Conservation (phyloP, 352 stramenopile species). For the Thraustochytrium sp. region DNA sequence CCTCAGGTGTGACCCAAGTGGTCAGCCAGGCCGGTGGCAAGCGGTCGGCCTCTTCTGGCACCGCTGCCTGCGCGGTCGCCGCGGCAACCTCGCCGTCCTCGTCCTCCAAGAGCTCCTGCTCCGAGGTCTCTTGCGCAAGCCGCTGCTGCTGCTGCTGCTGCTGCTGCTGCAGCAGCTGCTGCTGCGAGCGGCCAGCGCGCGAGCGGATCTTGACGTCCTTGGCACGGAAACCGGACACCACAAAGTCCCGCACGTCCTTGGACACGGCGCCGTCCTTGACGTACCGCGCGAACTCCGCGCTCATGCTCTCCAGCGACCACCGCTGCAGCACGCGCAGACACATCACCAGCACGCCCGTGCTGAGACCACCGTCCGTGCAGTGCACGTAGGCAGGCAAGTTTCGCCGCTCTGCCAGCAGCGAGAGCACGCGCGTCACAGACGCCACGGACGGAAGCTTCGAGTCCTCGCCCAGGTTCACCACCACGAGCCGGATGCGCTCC, state of each 20-base stretch:
- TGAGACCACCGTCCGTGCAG: background rate
- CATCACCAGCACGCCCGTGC: background rate
- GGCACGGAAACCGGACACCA: background rate
- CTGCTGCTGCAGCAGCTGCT: no score
- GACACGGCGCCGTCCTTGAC: conserved; percentile 23
- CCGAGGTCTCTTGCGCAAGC: no score
- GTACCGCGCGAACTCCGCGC: background rate
- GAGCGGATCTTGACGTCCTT: no score
- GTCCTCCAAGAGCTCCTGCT: no score
- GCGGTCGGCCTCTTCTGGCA: no score
- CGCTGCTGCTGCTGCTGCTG: no score
- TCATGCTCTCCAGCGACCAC: conserved; percentile 16
- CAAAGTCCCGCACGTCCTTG: background rate
- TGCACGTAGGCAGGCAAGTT: conserved; percentile 21
- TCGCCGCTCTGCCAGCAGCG: background rate
- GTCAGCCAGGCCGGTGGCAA: no score
- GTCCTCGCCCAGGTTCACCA: conserved; percentile 16
- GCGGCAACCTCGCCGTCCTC: background rate
- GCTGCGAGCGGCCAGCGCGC: no score
- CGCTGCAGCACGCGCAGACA: conserved; percentile 11
- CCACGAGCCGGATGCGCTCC: background rate
- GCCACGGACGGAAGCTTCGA: background rate
- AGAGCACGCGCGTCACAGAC: background rate
- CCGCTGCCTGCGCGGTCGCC: no score
- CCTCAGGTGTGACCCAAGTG: no score